These are phyloP conservation scores for Aphanoascus verrucosus DNA, from an alignment of 2,329 filamentous ascomycete genomes.

Conservation along the genomic window DNA sequence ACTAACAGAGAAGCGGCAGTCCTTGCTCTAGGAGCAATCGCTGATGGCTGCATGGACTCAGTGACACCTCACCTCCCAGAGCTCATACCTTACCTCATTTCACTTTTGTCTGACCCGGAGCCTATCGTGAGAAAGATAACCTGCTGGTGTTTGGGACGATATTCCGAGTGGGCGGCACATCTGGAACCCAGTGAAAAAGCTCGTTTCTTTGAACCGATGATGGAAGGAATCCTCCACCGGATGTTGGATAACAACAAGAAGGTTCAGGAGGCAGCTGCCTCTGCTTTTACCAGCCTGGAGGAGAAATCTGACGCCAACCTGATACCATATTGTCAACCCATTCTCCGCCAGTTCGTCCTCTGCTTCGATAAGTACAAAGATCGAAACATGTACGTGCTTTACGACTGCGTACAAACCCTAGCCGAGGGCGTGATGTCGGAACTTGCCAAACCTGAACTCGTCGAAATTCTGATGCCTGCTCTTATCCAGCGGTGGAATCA, in stretches of 20 bases:
- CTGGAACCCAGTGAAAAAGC: conserved; percentile 59
- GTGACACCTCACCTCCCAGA: conserved; percentile 85
- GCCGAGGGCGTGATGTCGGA: conserved; percentile 80
- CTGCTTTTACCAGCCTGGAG: conserved; percentile 89
- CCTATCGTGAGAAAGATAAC: conserved; percentile 93
- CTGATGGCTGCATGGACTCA: conserved; percentile 83
- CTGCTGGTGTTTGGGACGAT: conserved; percentile 92
- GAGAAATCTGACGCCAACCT: conserved; percentile 78
- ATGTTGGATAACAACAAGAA: conserved; percentile 98
- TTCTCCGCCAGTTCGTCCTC: conserved; percentile 79
- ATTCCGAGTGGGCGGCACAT: conserved; percentile 81
- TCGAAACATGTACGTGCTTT: conserved; percentile 96
- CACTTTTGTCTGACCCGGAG: conserved; percentile 70
- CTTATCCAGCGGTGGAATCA: conserved; percentile 79
- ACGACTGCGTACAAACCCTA: conserved; percentile 95
- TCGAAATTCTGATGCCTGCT: conserved; percentile 81
- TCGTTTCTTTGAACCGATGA: conserved; percentile 84
- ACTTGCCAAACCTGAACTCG: conserved; percentile 69
- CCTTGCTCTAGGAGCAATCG: conserved; percentile 83
- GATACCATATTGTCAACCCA: conserved; percentile 76
- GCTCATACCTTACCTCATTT: conserved; percentile 80
- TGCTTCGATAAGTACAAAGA: conserved; percentile 97
- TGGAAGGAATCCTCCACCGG: conserved; percentile 86
- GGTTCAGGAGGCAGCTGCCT: conserved; percentile 91
- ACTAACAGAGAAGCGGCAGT: conserved; percentile 87